A percentile compares a stretch with the other conserved stretches of the same genome.
Evolutionary conservation across 768 basidiomycete species (phyloP).

Genomic region (Lentinula aciculospora): DNA sequence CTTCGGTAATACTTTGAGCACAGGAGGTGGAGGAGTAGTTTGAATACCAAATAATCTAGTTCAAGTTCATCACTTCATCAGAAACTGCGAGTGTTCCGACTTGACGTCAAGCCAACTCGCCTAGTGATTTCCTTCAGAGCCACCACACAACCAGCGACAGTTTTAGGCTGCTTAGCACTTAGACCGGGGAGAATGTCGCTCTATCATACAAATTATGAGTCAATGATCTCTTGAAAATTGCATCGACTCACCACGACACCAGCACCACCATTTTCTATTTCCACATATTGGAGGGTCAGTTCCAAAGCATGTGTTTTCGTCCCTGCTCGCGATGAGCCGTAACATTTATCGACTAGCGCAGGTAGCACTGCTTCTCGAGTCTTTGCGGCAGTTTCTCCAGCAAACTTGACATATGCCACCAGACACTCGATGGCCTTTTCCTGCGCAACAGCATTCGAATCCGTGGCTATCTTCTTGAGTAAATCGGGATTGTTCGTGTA

Average conservation of each 20-base stretch:
- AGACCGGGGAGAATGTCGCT: constrained; percentile 80
- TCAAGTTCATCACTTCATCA: constrained; percentile 10
- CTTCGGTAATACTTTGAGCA: constrained; percentile 87
- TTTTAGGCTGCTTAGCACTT: constrained; percentile 90
- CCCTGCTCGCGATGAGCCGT: constrained; percentile 85
- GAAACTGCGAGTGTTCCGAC: background rate
- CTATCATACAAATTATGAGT: constrained; percentile 30
- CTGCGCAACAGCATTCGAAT: constrained; percentile 95
- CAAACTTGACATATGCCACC: constrained; percentile 80
- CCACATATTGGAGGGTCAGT: constrained; percentile 82
- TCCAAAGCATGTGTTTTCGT: constrained; percentile 88
- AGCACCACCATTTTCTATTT: constrained; percentile 85
- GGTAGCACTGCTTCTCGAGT: constrained; percentile 79
- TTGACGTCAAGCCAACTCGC: constrained; percentile 36
- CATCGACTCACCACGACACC: constrained; percentile 75
- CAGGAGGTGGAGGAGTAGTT: constrained; percentile 63
- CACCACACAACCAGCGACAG: constrained; percentile 73
- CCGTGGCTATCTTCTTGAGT: constrained; percentile 83
- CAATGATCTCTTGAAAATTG: constrained; percentile 15
- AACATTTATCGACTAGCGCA: constrained; percentile 93
- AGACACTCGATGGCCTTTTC: constrained; percentile 95
- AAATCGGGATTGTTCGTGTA: constrained; percentile 74
- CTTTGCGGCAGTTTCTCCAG: constrained; percentile 83
- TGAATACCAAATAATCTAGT: constrained; percentile 74
- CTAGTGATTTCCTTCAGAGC: constrained; percentile 81